Evolutionary conservation across 306 rosid genomes (phyloP).

Genomic region (Cicer arietinum): DNA sequence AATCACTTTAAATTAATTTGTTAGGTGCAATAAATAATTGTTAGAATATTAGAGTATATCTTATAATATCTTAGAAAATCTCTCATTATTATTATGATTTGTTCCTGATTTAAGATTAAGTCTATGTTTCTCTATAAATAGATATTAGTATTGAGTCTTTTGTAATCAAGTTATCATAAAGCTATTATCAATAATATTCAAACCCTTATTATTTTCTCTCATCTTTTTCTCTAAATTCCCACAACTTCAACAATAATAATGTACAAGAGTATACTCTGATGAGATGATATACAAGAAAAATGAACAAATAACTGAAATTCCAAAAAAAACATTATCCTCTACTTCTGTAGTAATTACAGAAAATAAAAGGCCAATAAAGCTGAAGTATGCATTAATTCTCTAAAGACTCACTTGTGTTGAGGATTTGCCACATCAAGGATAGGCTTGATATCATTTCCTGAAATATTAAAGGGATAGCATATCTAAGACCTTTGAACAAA

Average conservation of each 20-base stretch:
- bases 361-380: slow-evolving; percentile 20
- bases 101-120: too few relatives aligned
- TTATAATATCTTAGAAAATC: too few relatives aligned
- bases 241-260: background rate
- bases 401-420: slow-evolving; percentile 80
- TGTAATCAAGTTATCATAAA: too few relatives aligned
- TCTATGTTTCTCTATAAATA: too few relatives aligned
- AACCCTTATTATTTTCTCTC: too few relatives aligned
- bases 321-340: slow-evolving; percentile 13
- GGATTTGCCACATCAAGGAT: slow-evolving; percentile 78
- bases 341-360: background rate
- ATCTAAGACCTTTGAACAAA: slow-evolving; percentile 38
- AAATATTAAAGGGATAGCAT: slow-evolving; percentile 28
- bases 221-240: too few relatives aligned
- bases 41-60: too few relatives aligned
- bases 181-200: too few relatives aligned
- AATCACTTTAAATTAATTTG: slow-evolving; percentile 12
- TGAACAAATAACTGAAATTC: slow-evolving; percentile 7
- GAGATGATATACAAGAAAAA: slow-evolving; percentile 16
- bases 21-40: slow-evolving; percentile 7
- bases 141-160: too few relatives aligned
- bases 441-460: slow-evolving; percentile 76
- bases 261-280: slow-evolving; percentile 9
- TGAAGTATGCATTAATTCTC: slow-evolving; percentile 18
- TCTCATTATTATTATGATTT: too few relatives aligned